A percentile compares a stretch with the other conserved stretches of the same genome.
phyloP scores from a whole-genome alignment of 1,284 basidiomycete species.

The Apiotrichum brassicae region DNA sequence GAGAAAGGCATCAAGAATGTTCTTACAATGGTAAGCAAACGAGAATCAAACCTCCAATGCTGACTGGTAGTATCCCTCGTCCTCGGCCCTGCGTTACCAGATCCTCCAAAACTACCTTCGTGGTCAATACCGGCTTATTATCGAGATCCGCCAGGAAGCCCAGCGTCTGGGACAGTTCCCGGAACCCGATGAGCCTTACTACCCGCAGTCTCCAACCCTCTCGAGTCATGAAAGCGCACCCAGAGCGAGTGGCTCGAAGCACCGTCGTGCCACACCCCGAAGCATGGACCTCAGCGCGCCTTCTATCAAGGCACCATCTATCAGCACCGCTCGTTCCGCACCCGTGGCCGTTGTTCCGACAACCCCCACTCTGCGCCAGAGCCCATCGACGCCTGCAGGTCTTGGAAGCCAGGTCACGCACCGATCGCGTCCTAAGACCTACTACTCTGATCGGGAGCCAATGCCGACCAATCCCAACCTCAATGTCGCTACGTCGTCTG shows the following conservation, averaged over 20 bases:
- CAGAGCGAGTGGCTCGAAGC: neutral
- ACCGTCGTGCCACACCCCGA: neutral
- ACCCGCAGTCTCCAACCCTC: conserved; percentile 16
- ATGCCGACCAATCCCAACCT: neutral
- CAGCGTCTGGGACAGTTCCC: conserved; percentile 34
- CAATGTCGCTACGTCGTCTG: conserved; percentile 1
- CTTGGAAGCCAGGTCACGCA: conserved; percentile 18
- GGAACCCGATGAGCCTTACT: conserved; percentile 27
- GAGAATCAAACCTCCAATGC: too few relatives aligned
- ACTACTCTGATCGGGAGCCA: conserved; percentile 20
- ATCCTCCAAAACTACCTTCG: conserved; percentile 51
- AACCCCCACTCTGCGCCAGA: conserved; percentile 22
- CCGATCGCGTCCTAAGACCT: conserved; percentile 30
- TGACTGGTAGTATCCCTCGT: conserved; percentile 48
- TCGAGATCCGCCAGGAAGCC: conserved; percentile 34
- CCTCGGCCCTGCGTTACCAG: conserved; percentile 51
- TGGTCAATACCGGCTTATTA: conserved; percentile 48
- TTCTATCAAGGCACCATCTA: conserved; percentile 17
- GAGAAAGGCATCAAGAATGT: conserved; percentile 79
- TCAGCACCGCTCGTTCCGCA: conserved; percentile 17
- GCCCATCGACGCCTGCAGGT: conserved; percentile 39
- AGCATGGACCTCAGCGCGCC: conserved; percentile 15
- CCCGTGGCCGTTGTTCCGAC: conserved; percentile 3
- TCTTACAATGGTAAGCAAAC: conserved; percentile 66
- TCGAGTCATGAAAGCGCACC: conserved; percentile 21